Evolutionary conservation across 179 eudicot species (phyloP), one percentile per base, ranked within the genome.

Genomic region (Spergularia azorica): DNA sequence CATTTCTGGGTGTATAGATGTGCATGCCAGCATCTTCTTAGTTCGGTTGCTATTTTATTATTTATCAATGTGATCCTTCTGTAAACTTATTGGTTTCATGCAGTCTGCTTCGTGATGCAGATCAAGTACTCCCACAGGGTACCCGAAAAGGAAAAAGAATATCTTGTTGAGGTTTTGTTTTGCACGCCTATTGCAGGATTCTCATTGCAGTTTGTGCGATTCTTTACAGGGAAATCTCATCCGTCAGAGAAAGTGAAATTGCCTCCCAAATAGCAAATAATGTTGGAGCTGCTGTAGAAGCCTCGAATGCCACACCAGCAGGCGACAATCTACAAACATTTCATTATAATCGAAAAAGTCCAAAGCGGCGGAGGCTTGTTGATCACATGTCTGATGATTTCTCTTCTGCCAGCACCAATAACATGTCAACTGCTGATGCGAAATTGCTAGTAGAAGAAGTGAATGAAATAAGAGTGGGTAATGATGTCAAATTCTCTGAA

Each of bases 221-320:
- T 43, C 66, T 81, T 65, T 76, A 68, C 88, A 95, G 97, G 87
- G 97, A 93, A 77, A 88, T 92, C 21, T 87, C 93, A 9, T 88
- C 89, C 26, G 87, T 89, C 72, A 91, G 86, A 85, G 96, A 86
- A 85, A 88, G 86, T 77, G 95, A 87, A 74, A 79, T 93, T 83
- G 89, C 96, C 55, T 91, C 97, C 76, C 88, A 85, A 68, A 88
- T 93, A 78, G 87, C 93, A 72, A 84, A 76, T 81, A 90, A 84
- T 86, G 97, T 90, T 79, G 89, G 88, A 80, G 97, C 95, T 36
- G 97, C 98, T 76, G 93, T 93, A 46, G 88, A 95, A 80, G 92
- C 97, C 63, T 83, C 86, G 63, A 95, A 95, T 85, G 84, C 90
- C 73, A 78, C 85, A 75, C 88, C 92, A 61, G 80, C 87, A 67